Conservation (phyloP, 768 basidiomycete species). For the Russula earlei region DNA sequence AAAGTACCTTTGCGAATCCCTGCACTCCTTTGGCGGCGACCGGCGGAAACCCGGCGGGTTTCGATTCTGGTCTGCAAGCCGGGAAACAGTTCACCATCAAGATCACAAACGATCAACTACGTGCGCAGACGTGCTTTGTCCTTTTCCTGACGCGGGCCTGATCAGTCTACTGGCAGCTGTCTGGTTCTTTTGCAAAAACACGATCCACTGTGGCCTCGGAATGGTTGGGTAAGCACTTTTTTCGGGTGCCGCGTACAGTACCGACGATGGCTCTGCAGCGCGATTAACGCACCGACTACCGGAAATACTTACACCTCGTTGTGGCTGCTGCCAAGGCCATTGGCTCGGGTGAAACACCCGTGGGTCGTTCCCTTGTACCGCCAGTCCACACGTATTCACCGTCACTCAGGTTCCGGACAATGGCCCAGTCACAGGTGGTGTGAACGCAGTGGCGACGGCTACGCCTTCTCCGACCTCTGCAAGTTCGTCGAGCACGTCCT, state of each 20-base stretch:
- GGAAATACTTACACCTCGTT: conserved; percentile 37
- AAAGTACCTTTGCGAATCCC: too few species aligned
- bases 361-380: conserved; percentile 21
- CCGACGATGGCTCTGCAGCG: conserved; percentile 12
- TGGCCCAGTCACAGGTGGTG: conserved; percentile 36
- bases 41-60: too few species aligned
- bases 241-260: not conserved
- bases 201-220: conserved; percentile 40
- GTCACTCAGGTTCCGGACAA: conserved; percentile 28
- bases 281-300: conserved; percentile 39
- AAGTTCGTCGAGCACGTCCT: not conserved
- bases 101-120: too few species aligned
- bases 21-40: too few species aligned
- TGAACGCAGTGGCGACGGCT: conserved; percentile 19
- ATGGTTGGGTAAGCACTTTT: conserved; percentile 34
- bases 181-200: conserved; percentile 47
- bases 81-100: too few species aligned
- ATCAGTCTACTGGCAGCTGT: conserved; percentile 17
- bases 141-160: too few species aligned
- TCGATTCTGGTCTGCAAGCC: too few species aligned
- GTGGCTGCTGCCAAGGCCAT: conserved; percentile 32
- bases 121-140: too few species aligned
- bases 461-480: not conserved
- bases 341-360: conserved; percentile 29
- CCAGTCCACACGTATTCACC: not conserved